Evolutionary conservation across 345 rosid species (phyloP).

Genomic region (Gossypium anomalum): DNA sequence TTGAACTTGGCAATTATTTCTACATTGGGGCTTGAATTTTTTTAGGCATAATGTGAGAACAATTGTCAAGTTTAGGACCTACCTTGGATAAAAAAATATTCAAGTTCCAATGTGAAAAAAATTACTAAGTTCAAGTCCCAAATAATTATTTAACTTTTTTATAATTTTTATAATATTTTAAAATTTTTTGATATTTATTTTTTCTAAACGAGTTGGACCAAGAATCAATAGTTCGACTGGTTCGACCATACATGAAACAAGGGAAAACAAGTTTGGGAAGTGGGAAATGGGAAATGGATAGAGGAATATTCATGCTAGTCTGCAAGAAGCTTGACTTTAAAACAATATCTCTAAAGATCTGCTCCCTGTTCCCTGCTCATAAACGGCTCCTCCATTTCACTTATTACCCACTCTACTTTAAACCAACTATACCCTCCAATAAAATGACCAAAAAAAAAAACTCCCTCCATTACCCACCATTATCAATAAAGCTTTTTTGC

Average conservation of each 20-base stretch:
- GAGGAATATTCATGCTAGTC: neutral
- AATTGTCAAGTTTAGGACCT: fast-evolving
- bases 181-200: too few relatives aligned
- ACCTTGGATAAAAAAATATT: too few relatives aligned
- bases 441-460: constrained; percentile 2
- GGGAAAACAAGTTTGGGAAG: neutral
- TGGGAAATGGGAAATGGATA: constrained; percentile 10
- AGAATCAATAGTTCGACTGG: fast-evolving
- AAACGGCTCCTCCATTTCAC: neutral
- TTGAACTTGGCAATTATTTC: too few relatives aligned
- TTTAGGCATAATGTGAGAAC: too few relatives aligned
- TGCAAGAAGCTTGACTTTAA: neutral
- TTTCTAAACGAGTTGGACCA: too few relatives aligned
- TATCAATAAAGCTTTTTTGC: neutral
- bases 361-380: neutral
- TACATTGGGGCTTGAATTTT: too few relatives aligned
- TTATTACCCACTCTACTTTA: neutral
- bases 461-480: neutral
- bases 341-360: neutral
- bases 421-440: neutral
- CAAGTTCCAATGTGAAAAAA: too few relatives aligned
- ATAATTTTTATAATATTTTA: too few relatives aligned
- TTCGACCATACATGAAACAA: neutral
- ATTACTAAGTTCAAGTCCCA: too few relatives aligned
- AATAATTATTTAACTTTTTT: too few relatives aligned